These are phyloP conservation scores for Trapa bicornis DNA, from an alignment of 345 rosid species.

Conservation along the genomic window DNA sequence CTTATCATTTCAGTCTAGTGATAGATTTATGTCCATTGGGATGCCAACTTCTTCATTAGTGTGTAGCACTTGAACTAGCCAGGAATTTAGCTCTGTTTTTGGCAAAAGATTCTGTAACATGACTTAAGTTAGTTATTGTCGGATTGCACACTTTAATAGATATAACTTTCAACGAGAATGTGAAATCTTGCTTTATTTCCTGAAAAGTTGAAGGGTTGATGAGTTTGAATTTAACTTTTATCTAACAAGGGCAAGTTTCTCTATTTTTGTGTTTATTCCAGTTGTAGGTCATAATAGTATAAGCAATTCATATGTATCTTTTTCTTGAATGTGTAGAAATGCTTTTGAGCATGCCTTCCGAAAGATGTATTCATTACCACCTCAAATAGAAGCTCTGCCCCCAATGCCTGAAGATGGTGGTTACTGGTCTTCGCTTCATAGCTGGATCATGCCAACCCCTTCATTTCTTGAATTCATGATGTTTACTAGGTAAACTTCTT, in stretches of 20 bases:
- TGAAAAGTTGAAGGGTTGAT: background rate
- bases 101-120: background rate
- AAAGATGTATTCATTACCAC: constrained; percentile 65
- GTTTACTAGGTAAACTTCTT: constrained; percentile 58
- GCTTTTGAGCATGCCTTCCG: constrained; percentile 68
- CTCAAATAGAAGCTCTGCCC: constrained; percentile 65
- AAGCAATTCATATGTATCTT: background rate
- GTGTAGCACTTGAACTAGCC: background rate
- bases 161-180: background rate
- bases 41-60: background rate
- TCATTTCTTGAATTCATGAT: constrained; percentile 81
- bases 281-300: background rate
- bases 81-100: background rate
- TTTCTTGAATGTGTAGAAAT: constrained; percentile 32
- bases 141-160: background rate
- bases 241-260: background rate
- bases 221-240: background rate
- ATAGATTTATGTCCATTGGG: too few relatives aligned
- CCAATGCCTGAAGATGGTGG: constrained; percentile 94
- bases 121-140: background rate
- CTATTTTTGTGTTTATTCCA: background rate
- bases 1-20: background rate
- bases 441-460: constrained; percentile 98
- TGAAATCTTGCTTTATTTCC: background rate
- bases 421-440: constrained; percentile 81